Percentiles rank a stretch among this genome's conserved stretches.
Conservation (phyloP, 352 stramenopile genomes). For the Pythium pyrilobum region DNA sequence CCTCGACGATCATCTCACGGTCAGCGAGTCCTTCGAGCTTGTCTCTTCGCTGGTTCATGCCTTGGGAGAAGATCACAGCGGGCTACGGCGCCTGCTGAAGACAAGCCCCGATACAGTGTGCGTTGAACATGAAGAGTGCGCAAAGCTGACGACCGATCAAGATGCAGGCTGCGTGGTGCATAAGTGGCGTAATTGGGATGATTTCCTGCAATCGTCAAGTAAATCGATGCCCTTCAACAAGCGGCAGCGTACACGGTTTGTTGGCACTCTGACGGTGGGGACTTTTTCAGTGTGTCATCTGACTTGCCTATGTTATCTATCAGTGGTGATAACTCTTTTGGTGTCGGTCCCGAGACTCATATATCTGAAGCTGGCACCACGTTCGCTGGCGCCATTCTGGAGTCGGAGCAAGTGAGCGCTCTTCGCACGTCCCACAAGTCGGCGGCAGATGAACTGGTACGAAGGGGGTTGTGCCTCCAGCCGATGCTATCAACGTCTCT, state of each 20-base stretch:
- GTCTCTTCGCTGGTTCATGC: slow-evolving; percentile 20
- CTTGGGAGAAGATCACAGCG: slow-evolving; percentile 26
- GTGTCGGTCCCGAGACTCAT: neutral
- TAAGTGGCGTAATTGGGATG: slow-evolving; percentile 15
- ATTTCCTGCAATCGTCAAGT: slow-evolving; percentile 4
- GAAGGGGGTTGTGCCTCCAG: too few species aligned
- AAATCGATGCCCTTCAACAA: neutral
- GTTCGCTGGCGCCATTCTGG: neutral
- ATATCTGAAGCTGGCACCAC: neutral
- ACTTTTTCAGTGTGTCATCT: neutral
- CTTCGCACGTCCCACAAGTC: neutral
- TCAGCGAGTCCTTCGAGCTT: slow-evolving; percentile 18
- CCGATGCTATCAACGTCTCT: too few species aligned
- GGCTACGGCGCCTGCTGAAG: slow-evolving; percentile 22
- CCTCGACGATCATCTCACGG: slow-evolving; percentile 4
- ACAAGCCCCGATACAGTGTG: slow-evolving; percentile 13
- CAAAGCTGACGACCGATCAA: neutral
- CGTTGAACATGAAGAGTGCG: neutral
- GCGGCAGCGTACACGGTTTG: slow-evolving; percentile 3
- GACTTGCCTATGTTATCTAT: neutral
- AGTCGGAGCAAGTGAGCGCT: neutral
- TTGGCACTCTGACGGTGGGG: neutral
- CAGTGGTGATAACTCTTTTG: neutral
- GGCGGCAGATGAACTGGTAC: neutral
- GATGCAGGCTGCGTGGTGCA: neutral